Conservation (phyloP, 1,284 basidiomycete genomes). For the Austroboletus sp. region DNA sequence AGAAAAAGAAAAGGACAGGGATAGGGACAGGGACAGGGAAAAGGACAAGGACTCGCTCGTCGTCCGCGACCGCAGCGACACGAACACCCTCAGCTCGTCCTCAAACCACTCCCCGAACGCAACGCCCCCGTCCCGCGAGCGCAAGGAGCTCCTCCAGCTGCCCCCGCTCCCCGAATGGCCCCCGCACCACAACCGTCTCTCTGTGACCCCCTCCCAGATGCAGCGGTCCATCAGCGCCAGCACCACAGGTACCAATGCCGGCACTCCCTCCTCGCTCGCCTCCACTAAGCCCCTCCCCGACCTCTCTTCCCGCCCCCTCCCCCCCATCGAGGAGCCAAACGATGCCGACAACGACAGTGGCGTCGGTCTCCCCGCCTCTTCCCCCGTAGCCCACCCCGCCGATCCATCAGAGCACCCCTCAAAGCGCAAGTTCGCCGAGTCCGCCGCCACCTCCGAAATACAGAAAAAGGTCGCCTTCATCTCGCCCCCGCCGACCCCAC, state of each 20-base stretch:
- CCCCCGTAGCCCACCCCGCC: slow-evolving; percentile 25
- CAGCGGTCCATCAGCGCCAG: slow-evolving; percentile 29
- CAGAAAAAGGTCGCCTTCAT: slow-evolving; percentile 81
- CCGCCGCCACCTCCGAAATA: slow-evolving; percentile 35
- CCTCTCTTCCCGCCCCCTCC: slow-evolving; percentile 46
- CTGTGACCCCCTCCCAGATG: slow-evolving; percentile 23
- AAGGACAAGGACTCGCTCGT: slow-evolving; percentile 30
- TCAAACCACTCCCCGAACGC: slow-evolving; percentile 20
- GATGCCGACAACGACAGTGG: slow-evolving; percentile 33
- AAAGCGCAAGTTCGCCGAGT: slow-evolving; percentile 47
- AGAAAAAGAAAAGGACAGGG: slow-evolving; percentile 27
- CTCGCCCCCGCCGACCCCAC: slow-evolving; percentile 65
- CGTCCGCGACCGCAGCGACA: slow-evolving; percentile 31
- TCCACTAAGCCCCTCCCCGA: slow-evolving; percentile 68
- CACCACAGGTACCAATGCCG: slow-evolving; percentile 34
- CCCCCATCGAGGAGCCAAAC: slow-evolving; percentile 44
- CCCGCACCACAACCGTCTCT: slow-evolving; percentile 33
- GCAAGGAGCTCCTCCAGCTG: slow-evolving; percentile 62
- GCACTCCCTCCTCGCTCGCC: slow-evolving; percentile 44
- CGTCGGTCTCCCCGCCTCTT: slow-evolving; percentile 27
- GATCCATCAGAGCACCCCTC: slow-evolving; percentile 39
- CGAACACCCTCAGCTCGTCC: slow-evolving; percentile 30
- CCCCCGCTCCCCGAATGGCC: slow-evolving; percentile 53
- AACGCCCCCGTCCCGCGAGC: slow-evolving; percentile 32
- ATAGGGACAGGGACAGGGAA: background rate